Conservation (phyloP, 2,329 filamentous ascomycete species). For the Xylariaceae sp. region DNA sequence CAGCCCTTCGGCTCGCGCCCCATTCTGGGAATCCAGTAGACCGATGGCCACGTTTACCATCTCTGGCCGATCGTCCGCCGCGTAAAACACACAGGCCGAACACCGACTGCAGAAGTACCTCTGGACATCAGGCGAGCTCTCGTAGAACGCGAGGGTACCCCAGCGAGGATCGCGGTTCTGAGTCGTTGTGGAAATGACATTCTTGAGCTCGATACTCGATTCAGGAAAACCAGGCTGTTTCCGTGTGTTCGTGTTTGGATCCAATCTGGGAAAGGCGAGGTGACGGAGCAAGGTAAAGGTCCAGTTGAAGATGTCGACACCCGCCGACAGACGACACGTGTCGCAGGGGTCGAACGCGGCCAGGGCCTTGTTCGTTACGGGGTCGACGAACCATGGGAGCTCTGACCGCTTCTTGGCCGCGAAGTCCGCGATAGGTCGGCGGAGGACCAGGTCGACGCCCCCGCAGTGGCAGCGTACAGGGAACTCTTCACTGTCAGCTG, state of each 20-base stretch:
- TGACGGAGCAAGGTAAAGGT: conserved; percentile 50
- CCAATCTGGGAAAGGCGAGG: conserved; percentile 42
- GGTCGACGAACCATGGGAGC: conserved; percentile 53
- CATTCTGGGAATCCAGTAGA: conserved; percentile 50
- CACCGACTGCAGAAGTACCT: conserved; percentile 58
- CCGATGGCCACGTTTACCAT: conserved; percentile 54
- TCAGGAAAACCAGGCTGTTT: conserved; percentile 41
- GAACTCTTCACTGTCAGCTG: conserved; percentile 36
- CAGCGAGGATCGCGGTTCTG: conserved; percentile 44
- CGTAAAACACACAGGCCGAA: conserved; percentile 56
- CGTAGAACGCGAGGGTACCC: conserved; percentile 52
- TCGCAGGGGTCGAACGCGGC: conserved; percentile 53
- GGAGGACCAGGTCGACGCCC: conserved; percentile 52
- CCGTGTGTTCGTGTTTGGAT: neutral
- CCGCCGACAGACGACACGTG: conserved; percentile 53
- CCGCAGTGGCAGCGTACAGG: conserved; percentile 54
- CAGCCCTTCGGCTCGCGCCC: conserved; percentile 53
- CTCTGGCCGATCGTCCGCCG: conserved; percentile 46
- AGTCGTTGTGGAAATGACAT: conserved; percentile 37
- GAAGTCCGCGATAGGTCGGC: conserved; percentile 41
- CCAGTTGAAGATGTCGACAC: conserved; percentile 54
- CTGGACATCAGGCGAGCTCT: conserved; percentile 52
- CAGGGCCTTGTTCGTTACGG: conserved; percentile 48
- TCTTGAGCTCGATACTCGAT: conserved; percentile 43
- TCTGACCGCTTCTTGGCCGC: conserved; percentile 35